Base-by-base conservation (phyloP, 345 rosid genomes). In the Acer negundo region DNA sequence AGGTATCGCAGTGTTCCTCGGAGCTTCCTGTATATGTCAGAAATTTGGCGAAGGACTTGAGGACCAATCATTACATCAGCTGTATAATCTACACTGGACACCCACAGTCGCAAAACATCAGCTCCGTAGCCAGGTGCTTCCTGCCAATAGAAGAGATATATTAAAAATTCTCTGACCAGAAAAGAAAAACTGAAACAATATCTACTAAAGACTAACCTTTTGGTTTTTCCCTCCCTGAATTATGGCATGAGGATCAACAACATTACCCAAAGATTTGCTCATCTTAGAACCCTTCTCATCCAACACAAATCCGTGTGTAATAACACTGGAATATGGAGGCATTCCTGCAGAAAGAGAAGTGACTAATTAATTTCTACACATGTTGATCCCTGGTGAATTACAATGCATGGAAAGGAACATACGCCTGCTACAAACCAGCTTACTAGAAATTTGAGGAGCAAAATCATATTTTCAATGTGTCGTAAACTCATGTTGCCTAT, bases 191-290 rank as follows among this genome's bases (percentile, higher is more conserved):
- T 58, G 28, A 76, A 17, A 47, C 16, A 71, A 68, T 19, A 56
- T 65, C 12, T 16, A 79, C 35, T 62, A 75, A 7, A 62, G 28
- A 80, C 89, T 42, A 78, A 93, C 97, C 96, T 89, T 92, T 74
- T 87, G 83, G 82, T 86, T 90, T 85, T 91, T 88, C 70, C 93
- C 98, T 81, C 98, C 98, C 86, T 89, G 97, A 80, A 93, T 95
- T 53, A 93, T 85, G 59, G 83, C 63, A 70, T 77, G 86, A 61
- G 99, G 99, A 83, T 95, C 98, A 61, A 92, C 97, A 84, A 95
- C 97, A 49, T 95, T 93, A 67, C 99, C 98, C 68, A 93, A 83
- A 44, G 97, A 95, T 87, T 93, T 95, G 89, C 99, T 95, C 99
- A 95, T 95, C 91, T 95, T 95, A 71, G 80, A 90, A 80, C 98